phyloP scores from a whole-genome alignment of 768 basidiomycete species.

The Kwoniella bestiolae region DNA sequence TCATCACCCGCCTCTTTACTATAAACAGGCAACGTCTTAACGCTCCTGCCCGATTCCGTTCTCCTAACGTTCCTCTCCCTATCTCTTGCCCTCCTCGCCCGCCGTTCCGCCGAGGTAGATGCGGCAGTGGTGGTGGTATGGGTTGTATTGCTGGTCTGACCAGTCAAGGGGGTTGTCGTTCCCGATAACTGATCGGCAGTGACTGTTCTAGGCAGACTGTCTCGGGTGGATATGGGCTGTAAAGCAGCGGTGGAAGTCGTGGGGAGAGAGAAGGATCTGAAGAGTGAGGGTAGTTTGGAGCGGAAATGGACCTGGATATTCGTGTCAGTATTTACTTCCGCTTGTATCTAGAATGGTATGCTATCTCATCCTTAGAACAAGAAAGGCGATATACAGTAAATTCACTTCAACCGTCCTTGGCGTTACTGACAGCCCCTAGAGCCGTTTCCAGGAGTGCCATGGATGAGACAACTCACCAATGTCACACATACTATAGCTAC shows the following conservation, averaged over 20 bases:
- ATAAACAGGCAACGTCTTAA: conserved; percentile 48
- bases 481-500: conserved; percentile 14
- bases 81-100: conserved; percentile 10
- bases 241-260: background rate
- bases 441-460: background rate
- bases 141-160: background rate
- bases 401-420: too few relatives aligned
- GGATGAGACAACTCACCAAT: conserved; percentile 23
- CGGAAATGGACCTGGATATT: conserved; percentile 19
- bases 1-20: conserved; percentile 51
- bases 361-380: too few relatives aligned
- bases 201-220: conserved; percentile 15
- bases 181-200: conserved; percentile 32
- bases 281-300: conserved; percentile 2
- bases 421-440: too few relatives aligned
- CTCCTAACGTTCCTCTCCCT: conserved; percentile 32
- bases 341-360: too few relatives aligned
- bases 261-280: conserved; percentile 9
- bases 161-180: background rate
- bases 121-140: background rate
- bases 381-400: too few relatives aligned
- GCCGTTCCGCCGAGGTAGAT: conserved; percentile 1
- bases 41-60: conserved; percentile 44
- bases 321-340: background rate
- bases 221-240: background rate